Conservation (phyloP, 306 rosid species). For the Vicia villosa region DNA sequence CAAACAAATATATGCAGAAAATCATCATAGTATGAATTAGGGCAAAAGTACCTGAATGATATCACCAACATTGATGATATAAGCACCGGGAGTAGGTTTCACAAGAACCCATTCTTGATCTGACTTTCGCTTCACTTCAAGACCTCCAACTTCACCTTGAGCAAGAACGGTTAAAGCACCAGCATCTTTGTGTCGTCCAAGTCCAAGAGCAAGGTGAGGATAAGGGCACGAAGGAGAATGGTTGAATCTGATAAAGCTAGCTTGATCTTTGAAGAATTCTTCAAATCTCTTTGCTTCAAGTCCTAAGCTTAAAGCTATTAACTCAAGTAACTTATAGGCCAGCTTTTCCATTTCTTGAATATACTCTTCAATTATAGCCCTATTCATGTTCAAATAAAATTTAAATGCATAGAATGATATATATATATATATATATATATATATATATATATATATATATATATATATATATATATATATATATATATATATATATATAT, state of each 20-base stretch:
- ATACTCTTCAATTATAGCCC: slow-evolving; percentile 53
- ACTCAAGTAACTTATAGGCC: slow-evolving; percentile 50
- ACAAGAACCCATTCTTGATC: slow-evolving; percentile 64
- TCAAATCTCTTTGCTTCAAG: slow-evolving; percentile 38
- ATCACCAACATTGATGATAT: slow-evolving; percentile 66
- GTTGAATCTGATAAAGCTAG: slow-evolving; percentile 50
- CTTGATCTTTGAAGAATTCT: slow-evolving; percentile 48
- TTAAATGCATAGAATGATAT: too few relatives aligned
- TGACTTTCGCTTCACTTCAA: slow-evolving; percentile 54
- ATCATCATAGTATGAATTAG: too few relatives aligned
- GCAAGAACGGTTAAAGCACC: slow-evolving; percentile 66
- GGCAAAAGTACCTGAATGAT: slow-evolving; percentile 60
- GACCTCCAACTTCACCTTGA: slow-evolving; percentile 67
- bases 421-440: too few relatives aligned
- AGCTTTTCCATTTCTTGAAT: slow-evolving; percentile 47
- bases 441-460: too few relatives aligned
- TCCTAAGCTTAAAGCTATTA: slow-evolving; percentile 50
- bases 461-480: too few relatives aligned
- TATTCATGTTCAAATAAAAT: background rate
- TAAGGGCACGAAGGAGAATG: slow-evolving; percentile 66
- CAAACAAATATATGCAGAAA: too few relatives aligned
- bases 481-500: too few relatives aligned
- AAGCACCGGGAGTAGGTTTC: slow-evolving; percentile 55
- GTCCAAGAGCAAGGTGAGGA: slow-evolving; percentile 70
- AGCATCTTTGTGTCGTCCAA: slow-evolving; percentile 69